Conservation (phyloP, 2,329 filamentous ascomycete species). For the Penicillium paneum region DNA sequence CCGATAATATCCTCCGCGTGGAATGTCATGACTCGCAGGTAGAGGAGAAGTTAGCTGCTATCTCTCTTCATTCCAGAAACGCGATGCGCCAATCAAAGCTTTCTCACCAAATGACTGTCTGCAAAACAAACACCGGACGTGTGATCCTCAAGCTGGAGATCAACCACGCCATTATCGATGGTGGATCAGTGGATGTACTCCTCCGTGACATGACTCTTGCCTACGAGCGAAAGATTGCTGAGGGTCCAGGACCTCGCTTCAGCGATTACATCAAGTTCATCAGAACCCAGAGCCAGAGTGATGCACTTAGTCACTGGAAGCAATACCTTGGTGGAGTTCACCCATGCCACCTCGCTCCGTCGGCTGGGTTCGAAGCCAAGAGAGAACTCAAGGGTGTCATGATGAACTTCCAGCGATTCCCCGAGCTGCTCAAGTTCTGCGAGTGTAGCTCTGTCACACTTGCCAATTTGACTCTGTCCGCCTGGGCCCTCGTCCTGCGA, state of each 20-base stretch:
- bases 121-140: constrained; percentile 28
- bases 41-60: constrained; percentile 25
- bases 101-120: constrained; percentile 37
- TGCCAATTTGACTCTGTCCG: constrained; percentile 37
- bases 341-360: constrained; percentile 31
- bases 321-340: constrained; percentile 32
- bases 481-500: constrained; percentile 41
- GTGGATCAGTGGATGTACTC: constrained; percentile 34
- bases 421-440: constrained; percentile 33
- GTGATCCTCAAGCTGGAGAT: constrained; percentile 39
- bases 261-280: constrained; percentile 40
- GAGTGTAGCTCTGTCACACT: constrained; percentile 32
- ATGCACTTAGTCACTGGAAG: constrained; percentile 36
- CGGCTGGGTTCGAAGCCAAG: constrained; percentile 5
- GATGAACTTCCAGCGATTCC: constrained; percentile 31
- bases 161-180: constrained; percentile 40
- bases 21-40: constrained; percentile 30
- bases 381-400: constrained; percentile 26
- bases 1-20: constrained; percentile 27
- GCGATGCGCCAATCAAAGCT: constrained; percentile 26
- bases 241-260: constrained; percentile 31
- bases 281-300: constrained; percentile 24
- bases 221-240: constrained; percentile 30
- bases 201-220: constrained; percentile 32
- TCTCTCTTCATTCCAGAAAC: constrained; percentile 29